Percentiles rank a stretch among this genome's conserved stretches.
These are phyloP conservation scores for Syzygium aromaticum DNA, from an alignment of 345 rosid species.

Conservation along the genomic window DNA sequence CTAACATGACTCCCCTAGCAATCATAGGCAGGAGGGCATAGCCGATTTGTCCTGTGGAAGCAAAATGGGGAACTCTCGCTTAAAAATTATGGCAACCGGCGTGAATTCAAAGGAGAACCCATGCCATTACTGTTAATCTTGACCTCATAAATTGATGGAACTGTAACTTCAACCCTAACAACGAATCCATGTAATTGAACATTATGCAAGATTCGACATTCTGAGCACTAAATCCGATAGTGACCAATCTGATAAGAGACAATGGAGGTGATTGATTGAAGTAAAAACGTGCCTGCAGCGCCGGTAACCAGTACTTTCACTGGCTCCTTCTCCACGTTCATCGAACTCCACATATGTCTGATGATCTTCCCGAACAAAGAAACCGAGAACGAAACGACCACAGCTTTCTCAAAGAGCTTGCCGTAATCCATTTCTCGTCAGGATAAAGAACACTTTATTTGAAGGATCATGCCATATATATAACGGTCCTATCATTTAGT, in stretches of 20 bases:
- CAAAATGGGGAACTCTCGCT: neutral
- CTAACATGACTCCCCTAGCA: slow-evolving; percentile 75
- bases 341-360: slow-evolving; percentile 41
- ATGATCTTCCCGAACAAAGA: slow-evolving; percentile 48
- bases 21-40: slow-evolving; percentile 82
- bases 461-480: neutral
- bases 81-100: neutral
- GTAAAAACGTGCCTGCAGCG: slow-evolving; percentile 60
- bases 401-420: slow-evolving; percentile 34
- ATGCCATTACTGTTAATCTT: neutral
- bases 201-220: neutral
- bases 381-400: slow-evolving; percentile 33
- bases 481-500: neutral
- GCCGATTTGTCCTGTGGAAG: slow-evolving; percentile 66
- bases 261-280: neutral
- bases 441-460: neutral
- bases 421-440: slow-evolving; percentile 1
- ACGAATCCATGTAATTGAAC: neutral
- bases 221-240: neutral
- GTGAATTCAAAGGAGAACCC: neutral
- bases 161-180: neutral
- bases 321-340: slow-evolving; percentile 53
- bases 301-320: slow-evolving; percentile 57
- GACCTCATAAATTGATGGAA: neutral
- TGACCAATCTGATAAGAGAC: neutral